A percentile compares a stretch with the other conserved stretches of the same genome.
phyloP scores from a whole-genome alignment of 495 filamentous ascomycete genomes.

The Chaetomium tenue region DNA sequence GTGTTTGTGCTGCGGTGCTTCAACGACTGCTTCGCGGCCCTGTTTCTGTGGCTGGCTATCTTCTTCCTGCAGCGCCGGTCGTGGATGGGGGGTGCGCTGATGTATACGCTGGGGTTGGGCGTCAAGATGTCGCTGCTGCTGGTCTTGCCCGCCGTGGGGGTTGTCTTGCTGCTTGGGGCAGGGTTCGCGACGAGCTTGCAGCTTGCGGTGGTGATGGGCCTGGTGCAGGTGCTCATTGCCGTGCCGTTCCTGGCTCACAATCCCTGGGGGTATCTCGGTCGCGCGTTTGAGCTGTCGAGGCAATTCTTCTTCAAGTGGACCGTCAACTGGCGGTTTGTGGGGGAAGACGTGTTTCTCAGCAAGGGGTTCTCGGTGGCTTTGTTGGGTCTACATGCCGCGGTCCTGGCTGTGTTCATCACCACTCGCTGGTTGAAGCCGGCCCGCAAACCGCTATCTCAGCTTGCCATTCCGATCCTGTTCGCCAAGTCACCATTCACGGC shows the following conservation, averaged over 20 bases:
- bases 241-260: constrained; percentile 72
- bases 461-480: constrained; percentile 53
- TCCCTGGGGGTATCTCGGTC: constrained; percentile 65
- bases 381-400: constrained; percentile 62
- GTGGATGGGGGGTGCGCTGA: constrained; percentile 68
- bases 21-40: constrained; percentile 86
- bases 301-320: constrained; percentile 97
- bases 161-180: constrained; percentile 67
- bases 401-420: constrained; percentile 61
- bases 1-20: constrained; percentile 90
- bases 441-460: constrained; percentile 44
- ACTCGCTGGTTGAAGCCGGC: constrained; percentile 51
- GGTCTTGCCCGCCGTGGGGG: constrained; percentile 71
- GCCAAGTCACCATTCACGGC: constrained; percentile 53
- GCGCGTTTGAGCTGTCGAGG: constrained; percentile 86
- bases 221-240: constrained; percentile 73
- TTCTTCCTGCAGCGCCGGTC: constrained; percentile 67
- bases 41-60: constrained; percentile 78
- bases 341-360: constrained; percentile 78
- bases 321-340: constrained; percentile 94
- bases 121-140: constrained; percentile 93
- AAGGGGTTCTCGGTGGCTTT: constrained; percentile 66
- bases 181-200: constrained; percentile 61
- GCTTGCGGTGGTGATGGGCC: constrained; percentile 66
- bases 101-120: constrained; percentile 76